These are phyloP conservation scores for Aspergillus pseudoviridinutans DNA, from an alignment of 2,329 filamentous ascomycete species.

Conservation along the genomic window DNA sequence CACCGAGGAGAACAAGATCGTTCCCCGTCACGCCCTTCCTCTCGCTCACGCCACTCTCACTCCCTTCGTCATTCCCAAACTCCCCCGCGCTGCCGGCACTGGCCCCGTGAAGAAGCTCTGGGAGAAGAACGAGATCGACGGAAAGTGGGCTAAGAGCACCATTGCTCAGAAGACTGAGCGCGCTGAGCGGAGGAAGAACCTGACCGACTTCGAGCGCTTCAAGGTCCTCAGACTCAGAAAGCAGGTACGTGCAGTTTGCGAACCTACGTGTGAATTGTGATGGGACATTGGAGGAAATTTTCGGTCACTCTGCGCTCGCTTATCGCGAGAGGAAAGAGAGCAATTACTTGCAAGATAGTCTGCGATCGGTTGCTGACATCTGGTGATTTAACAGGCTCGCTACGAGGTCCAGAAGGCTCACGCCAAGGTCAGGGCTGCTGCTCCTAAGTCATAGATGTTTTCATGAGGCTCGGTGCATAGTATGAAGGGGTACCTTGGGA, in stretches of 20 bases:
- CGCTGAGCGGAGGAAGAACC: constrained; percentile 77
- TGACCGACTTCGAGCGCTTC: constrained; percentile 99
- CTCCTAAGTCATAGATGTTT: constrained; percentile 57
- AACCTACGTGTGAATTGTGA: not conserved
- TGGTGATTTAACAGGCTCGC: constrained; percentile 54
- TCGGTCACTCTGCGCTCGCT: not conserved
- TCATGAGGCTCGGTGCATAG: constrained; percentile 40
- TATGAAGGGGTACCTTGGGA: constrained; percentile 41
- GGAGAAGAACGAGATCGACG: constrained; percentile 87
- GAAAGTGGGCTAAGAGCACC: constrained; percentile 85
- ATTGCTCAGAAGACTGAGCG: constrained; percentile 93
- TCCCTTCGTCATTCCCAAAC: constrained; percentile 77
- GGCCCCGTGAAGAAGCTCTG: constrained; percentile 81
- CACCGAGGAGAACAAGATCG: constrained; percentile 70
- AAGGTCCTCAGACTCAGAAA: constrained; percentile 99
- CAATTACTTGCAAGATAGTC: not conserved
- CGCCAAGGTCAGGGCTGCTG: constrained; percentile 83
- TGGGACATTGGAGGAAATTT: not conserved
- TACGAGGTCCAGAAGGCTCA: constrained; percentile 97
- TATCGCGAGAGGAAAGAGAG: not conserved
- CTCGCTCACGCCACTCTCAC: constrained; percentile 85
- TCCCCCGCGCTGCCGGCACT: constrained; percentile 80
- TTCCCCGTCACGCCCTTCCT: constrained; percentile 81
- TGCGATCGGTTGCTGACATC: constrained; percentile 12
- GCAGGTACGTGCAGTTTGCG: constrained; percentile 62